A percentile compares a stretch with the other conserved stretches of the same genome.
Conservation (phyloP, 495 filamentous ascomycete species). For the Hypoxylon fragiforme region DNA sequence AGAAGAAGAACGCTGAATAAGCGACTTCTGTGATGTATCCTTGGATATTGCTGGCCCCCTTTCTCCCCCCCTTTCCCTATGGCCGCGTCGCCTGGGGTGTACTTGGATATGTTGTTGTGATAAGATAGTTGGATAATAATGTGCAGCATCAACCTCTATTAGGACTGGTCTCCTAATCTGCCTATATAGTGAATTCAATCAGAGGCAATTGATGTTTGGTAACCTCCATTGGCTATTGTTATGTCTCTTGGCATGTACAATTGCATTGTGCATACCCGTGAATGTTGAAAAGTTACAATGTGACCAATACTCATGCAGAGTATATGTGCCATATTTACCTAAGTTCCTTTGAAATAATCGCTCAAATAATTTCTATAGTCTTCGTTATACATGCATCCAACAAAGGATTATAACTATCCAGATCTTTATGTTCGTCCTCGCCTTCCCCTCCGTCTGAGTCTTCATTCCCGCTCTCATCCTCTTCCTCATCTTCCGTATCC, state of each 20-base stretch:
- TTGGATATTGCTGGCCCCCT: too few relatives aligned
- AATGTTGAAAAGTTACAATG: too few relatives aligned
- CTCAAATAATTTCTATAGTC: neutral
- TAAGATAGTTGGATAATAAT: conserved; percentile 21
- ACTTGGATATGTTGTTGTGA: conserved; percentile 20
- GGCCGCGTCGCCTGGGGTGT: conserved; percentile 4
- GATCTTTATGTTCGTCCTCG: too few relatives aligned
- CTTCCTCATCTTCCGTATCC: neutral
- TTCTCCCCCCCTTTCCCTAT: conserved; percentile 4
- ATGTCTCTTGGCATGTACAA: too few relatives aligned
- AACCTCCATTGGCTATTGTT: too few relatives aligned
- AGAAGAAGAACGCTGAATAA: conserved; percentile 59
- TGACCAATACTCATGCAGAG: too few relatives aligned
- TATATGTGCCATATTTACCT: too few relatives aligned
- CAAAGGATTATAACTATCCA: neutral
- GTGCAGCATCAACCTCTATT: neutral
- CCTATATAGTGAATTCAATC: neutral
- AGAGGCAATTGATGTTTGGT: neutral
- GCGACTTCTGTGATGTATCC: conserved; percentile 22
- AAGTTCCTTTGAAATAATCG: too few relatives aligned
- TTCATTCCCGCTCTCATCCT: too few relatives aligned
- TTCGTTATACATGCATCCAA: neutral
- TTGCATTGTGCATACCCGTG: too few relatives aligned
- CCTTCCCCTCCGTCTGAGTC: too few relatives aligned
- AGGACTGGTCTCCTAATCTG: neutral